Evolutionary conservation across 176 grass and related monocot species (phyloP).

Genomic region (Canna indica): DNA sequence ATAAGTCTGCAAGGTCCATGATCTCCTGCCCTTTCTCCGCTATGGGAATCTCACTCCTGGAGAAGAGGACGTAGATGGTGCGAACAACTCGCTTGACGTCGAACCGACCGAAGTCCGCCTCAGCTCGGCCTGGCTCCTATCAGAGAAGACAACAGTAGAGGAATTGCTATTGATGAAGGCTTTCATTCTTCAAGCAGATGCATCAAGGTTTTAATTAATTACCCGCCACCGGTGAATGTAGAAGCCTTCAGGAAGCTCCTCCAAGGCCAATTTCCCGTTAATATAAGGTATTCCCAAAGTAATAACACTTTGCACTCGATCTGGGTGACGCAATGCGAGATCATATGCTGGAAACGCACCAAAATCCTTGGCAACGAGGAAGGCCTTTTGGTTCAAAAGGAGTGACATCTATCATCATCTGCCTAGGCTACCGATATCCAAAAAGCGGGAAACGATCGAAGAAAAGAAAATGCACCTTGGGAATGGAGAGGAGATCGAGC

Average conservation of each 20-base stretch:
- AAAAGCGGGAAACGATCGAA: background rate
- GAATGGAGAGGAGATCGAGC: conserved; percentile 8
- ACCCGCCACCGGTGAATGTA: conserved; percentile 36
- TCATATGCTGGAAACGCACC: conserved; percentile 19
- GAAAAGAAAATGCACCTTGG: conserved; percentile 7
- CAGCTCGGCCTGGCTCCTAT: conserved; percentile 41
- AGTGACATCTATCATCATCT: background rate
- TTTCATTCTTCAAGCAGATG: background rate
- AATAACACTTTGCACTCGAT: conserved; percentile 17
- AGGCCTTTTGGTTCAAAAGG: background rate
- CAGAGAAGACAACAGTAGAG: too few species aligned
- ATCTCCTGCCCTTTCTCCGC: conserved; percentile 47
- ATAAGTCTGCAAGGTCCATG: conserved; percentile 42
- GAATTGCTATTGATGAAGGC: background rate
- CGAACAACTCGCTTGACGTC: conserved; percentile 45
- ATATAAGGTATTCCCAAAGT: conserved; percentile 28
- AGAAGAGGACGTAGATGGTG: conserved; percentile 39
- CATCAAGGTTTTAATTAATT: conserved; percentile 1
- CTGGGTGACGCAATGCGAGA: conserved; percentile 26
- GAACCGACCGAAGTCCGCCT: conserved; percentile 48
- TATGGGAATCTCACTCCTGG: conserved; percentile 33
- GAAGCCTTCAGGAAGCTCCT: conserved; percentile 33
- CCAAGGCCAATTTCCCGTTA: background rate
- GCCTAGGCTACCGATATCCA: background rate
- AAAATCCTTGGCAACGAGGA: conserved; percentile 31